These are phyloP conservation scores for Boeremia lycopersici DNA, from an alignment of 2,329 filamentous ascomycete genomes.

Conservation along the genomic window DNA sequence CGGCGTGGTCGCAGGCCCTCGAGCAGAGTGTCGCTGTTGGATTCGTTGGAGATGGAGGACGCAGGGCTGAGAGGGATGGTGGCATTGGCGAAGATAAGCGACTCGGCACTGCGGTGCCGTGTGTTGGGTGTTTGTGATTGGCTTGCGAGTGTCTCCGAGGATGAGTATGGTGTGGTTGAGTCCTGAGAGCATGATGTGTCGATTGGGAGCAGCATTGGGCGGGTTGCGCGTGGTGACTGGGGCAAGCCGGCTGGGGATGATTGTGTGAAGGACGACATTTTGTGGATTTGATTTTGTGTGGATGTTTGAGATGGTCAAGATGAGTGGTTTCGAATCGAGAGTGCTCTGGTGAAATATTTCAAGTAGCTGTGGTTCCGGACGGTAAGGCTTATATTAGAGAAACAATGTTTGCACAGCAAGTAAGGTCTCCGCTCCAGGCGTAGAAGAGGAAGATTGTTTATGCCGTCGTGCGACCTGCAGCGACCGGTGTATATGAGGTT, in stretches of 20 bases:
- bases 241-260: constrained; percentile 29
- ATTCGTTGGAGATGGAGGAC: constrained; percentile 21
- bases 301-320: background rate
- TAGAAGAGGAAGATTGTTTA: constrained; percentile 25
- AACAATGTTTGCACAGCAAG: constrained; percentile 28
- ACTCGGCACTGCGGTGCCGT: constrained; percentile 20
- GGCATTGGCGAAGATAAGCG: constrained; percentile 43
- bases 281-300: background rate
- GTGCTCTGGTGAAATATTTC: constrained; percentile 16
- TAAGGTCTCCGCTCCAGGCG: constrained; percentile 18
- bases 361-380: constrained; percentile 3
- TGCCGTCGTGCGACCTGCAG: constrained; percentile 27
- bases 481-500: constrained; percentile 27
- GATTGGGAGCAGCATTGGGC: constrained; percentile 28
- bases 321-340: background rate
- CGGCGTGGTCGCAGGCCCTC: constrained; percentile 37
- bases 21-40: constrained; percentile 24
- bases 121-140: background rate
- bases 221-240: constrained; percentile 29
- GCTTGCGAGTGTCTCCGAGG: constrained; percentile 5
- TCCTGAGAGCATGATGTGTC: constrained; percentile 25
- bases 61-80: constrained; percentile 43
- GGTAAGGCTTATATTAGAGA: constrained; percentile 16
- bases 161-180: constrained; percentile 11
- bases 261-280: constrained; percentile 19